These are phyloP conservation scores for Diaporthe capsici DNA, from an alignment of 2,329 filamentous ascomycete species.

Conservation along the genomic window DNA sequence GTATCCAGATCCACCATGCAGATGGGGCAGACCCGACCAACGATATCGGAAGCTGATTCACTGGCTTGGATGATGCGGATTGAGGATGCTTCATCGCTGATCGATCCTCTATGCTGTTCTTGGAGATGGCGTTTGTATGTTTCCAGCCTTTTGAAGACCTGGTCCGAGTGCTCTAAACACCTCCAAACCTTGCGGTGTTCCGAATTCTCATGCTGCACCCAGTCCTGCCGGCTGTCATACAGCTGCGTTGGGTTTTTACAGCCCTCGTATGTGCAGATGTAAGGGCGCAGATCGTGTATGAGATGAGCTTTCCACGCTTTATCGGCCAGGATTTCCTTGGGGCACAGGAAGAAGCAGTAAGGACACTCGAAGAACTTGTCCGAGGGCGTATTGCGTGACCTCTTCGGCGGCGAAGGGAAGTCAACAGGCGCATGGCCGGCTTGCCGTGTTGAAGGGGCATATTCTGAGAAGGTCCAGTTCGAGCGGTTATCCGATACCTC, in stretches of 20 bases:
- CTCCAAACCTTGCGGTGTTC: constrained; percentile 22
- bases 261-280: constrained; percentile 22
- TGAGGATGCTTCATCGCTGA: background rate
- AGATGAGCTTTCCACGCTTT: constrained; percentile 28
- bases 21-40: background rate
- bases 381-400: background rate
- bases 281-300: constrained; percentile 22
- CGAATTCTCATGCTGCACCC: constrained; percentile 29
- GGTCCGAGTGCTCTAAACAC: constrained; percentile 11
- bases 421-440: background rate
- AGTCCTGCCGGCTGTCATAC: constrained; percentile 26
- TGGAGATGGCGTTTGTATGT: background rate
- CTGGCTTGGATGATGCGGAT: constrained; percentile 17
- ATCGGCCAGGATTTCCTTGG: background rate
- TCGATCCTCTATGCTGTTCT: background rate
- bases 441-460: constrained; percentile 11
- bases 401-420: constrained; percentile 8
- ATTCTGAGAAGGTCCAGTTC: constrained; percentile 2
- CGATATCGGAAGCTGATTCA: background rate
- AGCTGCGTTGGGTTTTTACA: constrained; percentile 14
- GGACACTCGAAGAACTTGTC: constrained; percentile 25
- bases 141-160: background rate
- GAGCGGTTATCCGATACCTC: constrained; percentile 9
- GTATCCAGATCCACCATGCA: background rate
- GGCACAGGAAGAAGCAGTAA: constrained; percentile 25